Evolutionary conservation across 768 basidiomycete species (phyloP).

Genomic region (Mrakia hoshinonis): DNA sequence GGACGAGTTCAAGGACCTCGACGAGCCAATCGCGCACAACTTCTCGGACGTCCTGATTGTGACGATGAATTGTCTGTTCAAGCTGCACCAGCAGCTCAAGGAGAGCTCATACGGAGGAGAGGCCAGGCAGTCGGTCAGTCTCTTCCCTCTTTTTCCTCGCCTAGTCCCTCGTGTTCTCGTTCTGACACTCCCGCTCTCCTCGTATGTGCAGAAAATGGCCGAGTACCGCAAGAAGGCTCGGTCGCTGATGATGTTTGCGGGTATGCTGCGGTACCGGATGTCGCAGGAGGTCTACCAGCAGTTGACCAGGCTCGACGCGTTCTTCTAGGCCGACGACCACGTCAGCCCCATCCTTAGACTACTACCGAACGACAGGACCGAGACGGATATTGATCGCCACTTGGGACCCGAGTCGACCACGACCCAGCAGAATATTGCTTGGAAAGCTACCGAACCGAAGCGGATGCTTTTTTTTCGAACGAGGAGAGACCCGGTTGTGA

Average conservation of each 20-base stretch:
- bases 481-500: too few species aligned
- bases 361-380: too few species aligned
- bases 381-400: too few species aligned
- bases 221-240: constrained; percentile 69
- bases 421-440: too few species aligned
- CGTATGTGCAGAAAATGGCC: constrained; percentile 50
- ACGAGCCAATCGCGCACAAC: constrained; percentile 73
- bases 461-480: too few species aligned
- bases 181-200: constrained; percentile 30
- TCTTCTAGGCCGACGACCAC: constrained; percentile 21
- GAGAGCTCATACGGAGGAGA: constrained; percentile 61
- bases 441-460: too few species aligned
- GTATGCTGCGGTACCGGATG: constrained; percentile 68
- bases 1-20: constrained; percentile 83
- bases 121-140: constrained; percentile 63
- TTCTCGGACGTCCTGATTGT: constrained; percentile 77
- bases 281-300: constrained; percentile 83
- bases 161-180: constrained; percentile 18
- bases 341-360: too few species aligned
- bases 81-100: constrained; percentile 69
- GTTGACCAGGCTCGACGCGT: constrained; percentile 47
- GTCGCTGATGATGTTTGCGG: constrained; percentile 75
- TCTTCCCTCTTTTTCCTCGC: background rate
- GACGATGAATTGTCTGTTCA: constrained; percentile 84
- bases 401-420: too few species aligned